Base-by-base conservation (phyloP, 768 basidiomycete genomes). In the Nidula microcarpa region DNA sequence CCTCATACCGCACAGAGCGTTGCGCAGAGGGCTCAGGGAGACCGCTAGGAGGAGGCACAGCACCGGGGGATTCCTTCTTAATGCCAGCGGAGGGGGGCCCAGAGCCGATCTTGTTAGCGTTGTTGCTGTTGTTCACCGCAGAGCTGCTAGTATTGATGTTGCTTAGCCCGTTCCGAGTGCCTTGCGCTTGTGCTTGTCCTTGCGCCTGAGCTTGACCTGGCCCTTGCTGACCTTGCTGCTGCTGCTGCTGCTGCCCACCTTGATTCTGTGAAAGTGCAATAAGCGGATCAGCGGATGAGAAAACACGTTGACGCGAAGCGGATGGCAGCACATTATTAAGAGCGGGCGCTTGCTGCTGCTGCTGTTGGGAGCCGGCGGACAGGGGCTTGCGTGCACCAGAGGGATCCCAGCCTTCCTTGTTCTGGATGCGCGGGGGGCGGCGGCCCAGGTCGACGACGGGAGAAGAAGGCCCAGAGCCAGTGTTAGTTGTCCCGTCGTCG, bases 341-440 rank as follows among this genome's bases (percentile, higher is more conserved):
- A n/a, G 37, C 37, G 37, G 37, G 37, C n/a, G 37, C 37, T 39
- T 39, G 37, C 37, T 39, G 37, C 8, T 8, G 9, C n/a, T 39
- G 37, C 8, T 7, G 49, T 30, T 37, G 49, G 6, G n/a, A 16
- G 7, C 30, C 9, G 30, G 36, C 7, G 6, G 11, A 8, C 6
- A 37, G 6, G 14, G 49, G 23, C 32, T 50, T 50, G 36, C 49
- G 36, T 34, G n/a, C n/a, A n/a, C 10, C 11, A 14, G n/a, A 32
- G 23, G 54, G 23, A 16, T 51, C 55, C 34, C 46, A 48, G 39
- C 39, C 32, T 36, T 57, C 53, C 44, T 57, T 55, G 41, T 55
- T 55, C 33, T 57, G 41, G 36, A 46, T 33, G 36, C 54, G 57
- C 23, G 58, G 53, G 6, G 58, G 51, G 13, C 55, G 53, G 33